Base-by-base conservation (phyloP, 495 filamentous ascomycete genomes). In the Penicillium fimorum region DNA sequence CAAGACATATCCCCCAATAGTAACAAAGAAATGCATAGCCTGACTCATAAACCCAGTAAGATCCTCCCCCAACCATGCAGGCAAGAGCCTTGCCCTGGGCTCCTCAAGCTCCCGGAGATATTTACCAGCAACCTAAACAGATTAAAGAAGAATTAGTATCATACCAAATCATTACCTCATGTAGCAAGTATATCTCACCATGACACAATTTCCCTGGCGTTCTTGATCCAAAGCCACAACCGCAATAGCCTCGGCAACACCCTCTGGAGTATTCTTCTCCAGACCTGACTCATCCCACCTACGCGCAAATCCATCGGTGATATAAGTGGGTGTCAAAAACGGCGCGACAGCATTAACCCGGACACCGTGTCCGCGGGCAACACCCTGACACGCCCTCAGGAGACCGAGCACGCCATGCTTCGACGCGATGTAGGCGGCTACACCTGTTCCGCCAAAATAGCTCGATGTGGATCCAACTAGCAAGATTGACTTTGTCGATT, bases 391-490 rank as follows among this genome's bases (percentile, higher is more conserved):
- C n/a, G 55, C 60, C 6, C 71, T 65, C 1, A 72, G 55, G 2
- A 74, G 51, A 6, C 71, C 69, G 0, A 65, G 50, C 1, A 74
- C 47, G 1, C 65, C 69, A 18, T 72, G 71, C 22, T 74, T 72
- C 8, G 71, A 72, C 2, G 67, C 49, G n/a, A 72, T 46, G 43
- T 72, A 74, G 0, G 65, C 65, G 2, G 55, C 27, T 0, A 74
- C 65, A 0, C 64, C 65, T 0, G 67, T 68, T 9, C 65, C 63
- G 10, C 71, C 71, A 38, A 72, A 70, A 29, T 72, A 74, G 4
- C 67, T 64, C 3, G 69, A 70, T 1, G 65, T 67, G 0, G 67
- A 70, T 1, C 47, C 46, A 0, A 72, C 53, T 7, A 74, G 60
- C 3, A 72, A 17, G 13, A 72, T 61, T 7, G 68, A 70, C 43